Evolutionary conservation across 1,139 yeast species (phyloP), one percentile per base, ranked within the genome.

Genomic region (Debaryomycetaceae sp.): DNA sequence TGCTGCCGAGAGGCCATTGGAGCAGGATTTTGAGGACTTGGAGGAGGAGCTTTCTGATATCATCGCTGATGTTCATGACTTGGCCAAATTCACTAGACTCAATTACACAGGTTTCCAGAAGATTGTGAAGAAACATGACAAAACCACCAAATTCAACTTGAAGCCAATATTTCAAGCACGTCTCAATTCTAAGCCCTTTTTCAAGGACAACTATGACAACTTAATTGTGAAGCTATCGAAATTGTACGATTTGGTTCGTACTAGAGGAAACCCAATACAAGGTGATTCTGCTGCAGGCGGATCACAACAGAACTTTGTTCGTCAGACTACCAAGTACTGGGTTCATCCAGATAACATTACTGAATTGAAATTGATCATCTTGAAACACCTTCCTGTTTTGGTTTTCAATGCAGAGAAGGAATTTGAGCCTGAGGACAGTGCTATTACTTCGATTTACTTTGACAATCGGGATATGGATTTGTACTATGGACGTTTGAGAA

Each of bases 281-380:
- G 98, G 98, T 47, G 98, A 92, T 65, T 81, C 96, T 1, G 63
- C 97, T 4, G 97, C 98, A 15, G 98, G 98, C 56, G 98, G 98
- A 34, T 77, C 87, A 33, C 98, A 91, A 71, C 98, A 94, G 63
- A 94, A 92, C 70, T 92, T 92, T 56, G 98, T 92, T 37, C 83
- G 98, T 65, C 98, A 92, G 66, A 92, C 98, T 15, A 92, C 98
- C 15, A 92, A 92, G 59, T 92, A 92, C 67, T 92, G 98, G 98
- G 98, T 92, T 24, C 98, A 92, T 60, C 97, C 97, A 7, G 98
- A 92, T 65, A 92, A 92, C 63, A 91, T 92, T 58, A 92, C 98
- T n/a, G 98, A 92, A 66, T 78, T 92, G 63, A 92, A 92, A 67
- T 77, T 92, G 58, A 86, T 89, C 50, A 83, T 92, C 49, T 75